Conservation (phyloP, 352 stramenopile species). For the Pythium chondricola region DNA sequence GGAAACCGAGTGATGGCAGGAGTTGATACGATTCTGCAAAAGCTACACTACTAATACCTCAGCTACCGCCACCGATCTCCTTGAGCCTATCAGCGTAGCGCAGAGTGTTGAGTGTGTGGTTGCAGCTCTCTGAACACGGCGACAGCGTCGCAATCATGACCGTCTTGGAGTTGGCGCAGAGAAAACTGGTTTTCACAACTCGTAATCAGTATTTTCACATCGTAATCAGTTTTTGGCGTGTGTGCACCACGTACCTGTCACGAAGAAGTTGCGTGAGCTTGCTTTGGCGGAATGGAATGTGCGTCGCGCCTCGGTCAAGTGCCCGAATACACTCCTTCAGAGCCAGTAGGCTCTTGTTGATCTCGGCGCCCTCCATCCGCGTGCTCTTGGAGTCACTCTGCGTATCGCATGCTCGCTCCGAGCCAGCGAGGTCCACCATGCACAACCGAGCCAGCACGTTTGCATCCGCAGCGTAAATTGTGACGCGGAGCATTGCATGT, state of each 20-base stretch:
- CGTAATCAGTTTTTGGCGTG: not conserved
- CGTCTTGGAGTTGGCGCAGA: slow-evolving; percentile 87
- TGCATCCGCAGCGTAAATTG: slow-evolving; percentile 25
- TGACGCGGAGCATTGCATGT: slow-evolving; percentile 90
- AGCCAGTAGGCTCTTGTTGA: slow-evolving; percentile 96
- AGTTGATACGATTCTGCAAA: too few relatives aligned
- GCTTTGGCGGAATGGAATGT: slow-evolving; percentile 93
- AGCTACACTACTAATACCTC: too few relatives aligned
- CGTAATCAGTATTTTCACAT: not conserved
- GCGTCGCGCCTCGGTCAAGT: slow-evolving; percentile 76
- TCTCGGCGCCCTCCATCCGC: slow-evolving; percentile 94
- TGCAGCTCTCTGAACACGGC: slow-evolving; percentile 89
- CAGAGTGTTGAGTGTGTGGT: slow-evolving; percentile 96
- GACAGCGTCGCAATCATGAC: slow-evolving; percentile 95
- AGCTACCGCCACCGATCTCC: slow-evolving; percentile 71
- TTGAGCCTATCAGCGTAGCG: slow-evolving; percentile 95
- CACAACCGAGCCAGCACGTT: slow-evolving; percentile 37
- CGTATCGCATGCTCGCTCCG: slow-evolving; percentile 92
- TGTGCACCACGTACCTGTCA: slow-evolving; percentile 29
- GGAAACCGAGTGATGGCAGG: too few relatives aligned
- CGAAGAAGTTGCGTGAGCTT: slow-evolving; percentile 94
- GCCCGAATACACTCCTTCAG: slow-evolving; percentile 97
- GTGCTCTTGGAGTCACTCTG: slow-evolving; percentile 80
- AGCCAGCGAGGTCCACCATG: slow-evolving; percentile 93
- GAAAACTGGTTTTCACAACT: slow-evolving; percentile 52